These are phyloP conservation scores for Blastobotrys ciferrii DNA, from an alignment of 1,139 yeast species.

Conservation along the genomic window DNA sequence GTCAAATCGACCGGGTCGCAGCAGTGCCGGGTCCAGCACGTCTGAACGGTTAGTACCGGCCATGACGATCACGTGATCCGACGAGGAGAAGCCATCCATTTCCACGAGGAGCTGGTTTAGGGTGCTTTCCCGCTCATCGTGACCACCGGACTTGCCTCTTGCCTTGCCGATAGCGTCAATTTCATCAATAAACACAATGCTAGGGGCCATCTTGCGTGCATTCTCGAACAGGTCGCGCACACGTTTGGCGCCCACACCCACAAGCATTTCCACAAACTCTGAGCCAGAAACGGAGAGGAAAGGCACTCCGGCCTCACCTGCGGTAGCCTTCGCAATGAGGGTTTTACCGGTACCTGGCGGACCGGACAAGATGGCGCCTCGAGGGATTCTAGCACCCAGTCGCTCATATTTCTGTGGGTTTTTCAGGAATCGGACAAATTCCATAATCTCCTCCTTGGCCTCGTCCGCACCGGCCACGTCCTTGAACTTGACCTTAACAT, in stretches of 20 bases:
- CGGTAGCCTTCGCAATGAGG: slow-evolving; percentile 92
- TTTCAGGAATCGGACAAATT: slow-evolving; percentile 88
- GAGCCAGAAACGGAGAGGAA: slow-evolving; percentile 94
- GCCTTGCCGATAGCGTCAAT: slow-evolving; percentile 98
- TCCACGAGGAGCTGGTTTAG: slow-evolving; percentile 92
- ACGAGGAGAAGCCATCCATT: slow-evolving; percentile 91
- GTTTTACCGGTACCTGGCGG: slow-evolving; percentile 99
- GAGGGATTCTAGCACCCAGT: slow-evolving; percentile 93
- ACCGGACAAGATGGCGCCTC: slow-evolving; percentile 96
- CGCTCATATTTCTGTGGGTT: slow-evolving; percentile 88
- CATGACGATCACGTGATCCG: slow-evolving; percentile 90
- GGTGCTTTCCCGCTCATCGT: slow-evolving; percentile 96
- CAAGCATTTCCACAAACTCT: slow-evolving; percentile 98
- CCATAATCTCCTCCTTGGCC: slow-evolving; percentile 97
- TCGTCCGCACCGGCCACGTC: slow-evolving; percentile 98
- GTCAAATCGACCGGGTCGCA: slow-evolving; percentile 97
- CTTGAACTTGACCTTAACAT: slow-evolving; percentile 77
- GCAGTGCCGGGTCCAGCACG: slow-evolving; percentile 83
- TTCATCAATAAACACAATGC: slow-evolving; percentile 93
- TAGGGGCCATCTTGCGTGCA: slow-evolving; percentile 91
- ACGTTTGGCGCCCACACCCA: slow-evolving; percentile 97
- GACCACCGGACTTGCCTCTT: slow-evolving; percentile 82
- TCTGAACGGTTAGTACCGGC: slow-evolving; percentile 98
- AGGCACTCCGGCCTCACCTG: slow-evolving; percentile 98
- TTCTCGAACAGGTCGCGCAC: slow-evolving; percentile 91